Percentiles rank a stretch among this genome's conserved stretches.
These are phyloP conservation scores for Wickerhamiella pararugosa DNA, from an alignment of 1,139 yeast species.

Conservation along the genomic window DNA sequence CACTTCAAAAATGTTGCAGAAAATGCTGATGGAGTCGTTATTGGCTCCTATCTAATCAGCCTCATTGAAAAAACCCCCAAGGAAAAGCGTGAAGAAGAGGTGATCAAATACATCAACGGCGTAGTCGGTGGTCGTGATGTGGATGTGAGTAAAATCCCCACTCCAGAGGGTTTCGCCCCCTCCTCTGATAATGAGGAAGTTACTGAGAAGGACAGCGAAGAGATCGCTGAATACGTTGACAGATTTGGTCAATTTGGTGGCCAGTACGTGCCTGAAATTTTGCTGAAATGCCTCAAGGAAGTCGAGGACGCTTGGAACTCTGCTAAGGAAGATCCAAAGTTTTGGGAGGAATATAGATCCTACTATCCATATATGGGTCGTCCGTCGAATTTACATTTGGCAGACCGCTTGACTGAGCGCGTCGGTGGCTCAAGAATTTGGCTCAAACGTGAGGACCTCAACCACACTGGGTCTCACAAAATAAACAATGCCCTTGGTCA, in stretches of 20 bases:
- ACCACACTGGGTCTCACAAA: slow-evolving; percentile 97
- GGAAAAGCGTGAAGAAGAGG: slow-evolving; percentile 41
- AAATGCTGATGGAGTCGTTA: slow-evolving; percentile 81
- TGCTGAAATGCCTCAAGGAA: slow-evolving; percentile 80
- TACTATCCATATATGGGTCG: slow-evolving; percentile 88
- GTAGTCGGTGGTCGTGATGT: slow-evolving; percentile 50
- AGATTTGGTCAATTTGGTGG: slow-evolving; percentile 96
- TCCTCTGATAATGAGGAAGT: slow-evolving; percentile 13
- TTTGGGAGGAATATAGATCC: slow-evolving; percentile 84
- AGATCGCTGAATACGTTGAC: slow-evolving; percentile 19
- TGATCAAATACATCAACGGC: slow-evolving; percentile 49
- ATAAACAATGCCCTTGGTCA: slow-evolving; percentile 95
- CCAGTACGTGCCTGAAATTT: slow-evolving; percentile 93
- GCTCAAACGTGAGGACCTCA: slow-evolving; percentile 95
- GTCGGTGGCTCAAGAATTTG: slow-evolving; percentile 97
- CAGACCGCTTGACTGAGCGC: slow-evolving; percentile 74
- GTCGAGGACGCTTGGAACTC: slow-evolving; percentile 75
- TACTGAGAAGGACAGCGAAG: slow-evolving; percentile 22
- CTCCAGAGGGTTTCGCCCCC: slow-evolving; percentile 8
- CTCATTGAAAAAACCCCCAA: slow-evolving; percentile 49
- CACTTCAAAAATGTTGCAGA: slow-evolving; percentile 71
- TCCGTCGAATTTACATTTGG: slow-evolving; percentile 84
- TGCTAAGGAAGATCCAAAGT: slow-evolving; percentile 74
- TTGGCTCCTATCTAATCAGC: slow-evolving; percentile 75
- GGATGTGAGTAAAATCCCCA: slow-evolving; percentile 20